phyloP scores from a whole-genome alignment of 129 eudicot genomes.

The Flaveria sonorensis region DNA sequence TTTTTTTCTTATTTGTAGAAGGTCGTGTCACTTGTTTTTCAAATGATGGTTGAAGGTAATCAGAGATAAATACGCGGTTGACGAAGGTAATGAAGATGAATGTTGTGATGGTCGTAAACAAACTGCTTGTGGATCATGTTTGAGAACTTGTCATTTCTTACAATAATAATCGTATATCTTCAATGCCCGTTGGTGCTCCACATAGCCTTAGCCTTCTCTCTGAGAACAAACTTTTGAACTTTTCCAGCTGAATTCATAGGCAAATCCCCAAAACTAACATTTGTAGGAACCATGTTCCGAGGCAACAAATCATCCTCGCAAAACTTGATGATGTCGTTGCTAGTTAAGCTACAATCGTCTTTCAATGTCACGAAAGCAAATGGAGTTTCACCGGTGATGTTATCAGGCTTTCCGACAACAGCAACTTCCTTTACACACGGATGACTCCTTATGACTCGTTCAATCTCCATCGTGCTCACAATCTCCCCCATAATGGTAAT shows the following conservation, averaged over 20 bases:
- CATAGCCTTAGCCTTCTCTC: slow-evolving; percentile 42
- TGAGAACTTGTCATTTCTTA: too few species aligned
- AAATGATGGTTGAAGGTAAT: too few species aligned
- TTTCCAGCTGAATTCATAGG: slow-evolving; percentile 64
- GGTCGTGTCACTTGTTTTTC: too few species aligned
- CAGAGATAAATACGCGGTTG: too few species aligned
- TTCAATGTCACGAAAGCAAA: slow-evolving; percentile 61
- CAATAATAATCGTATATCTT: too few species aligned
- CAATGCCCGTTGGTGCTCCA: background rate
- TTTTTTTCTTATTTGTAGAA: too few species aligned
- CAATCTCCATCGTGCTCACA: slow-evolving; percentile 61
- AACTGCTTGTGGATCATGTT: too few species aligned
- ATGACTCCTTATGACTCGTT: slow-evolving; percentile 50
- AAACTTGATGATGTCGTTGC: slow-evolving; percentile 38
- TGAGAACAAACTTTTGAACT: slow-evolving; percentile 55
- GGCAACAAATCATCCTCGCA: slow-evolving; percentile 47
- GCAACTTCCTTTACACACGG: slow-evolving; percentile 59
- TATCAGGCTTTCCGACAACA: slow-evolving; percentile 52
- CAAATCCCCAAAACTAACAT: slow-evolving; percentile 44
- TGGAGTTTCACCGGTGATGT: slow-evolving; percentile 42
- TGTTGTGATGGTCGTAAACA: too few species aligned
- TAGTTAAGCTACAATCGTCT: slow-evolving; percentile 29
- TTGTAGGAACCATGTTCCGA: slow-evolving; percentile 44
- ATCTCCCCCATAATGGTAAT: slow-evolving; percentile 38
- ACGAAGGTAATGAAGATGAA: too few species aligned